Evolutionary conservation across 208 protist genomes (phyloP).

Genomic region (Acanthamoeba royreba): DNA sequence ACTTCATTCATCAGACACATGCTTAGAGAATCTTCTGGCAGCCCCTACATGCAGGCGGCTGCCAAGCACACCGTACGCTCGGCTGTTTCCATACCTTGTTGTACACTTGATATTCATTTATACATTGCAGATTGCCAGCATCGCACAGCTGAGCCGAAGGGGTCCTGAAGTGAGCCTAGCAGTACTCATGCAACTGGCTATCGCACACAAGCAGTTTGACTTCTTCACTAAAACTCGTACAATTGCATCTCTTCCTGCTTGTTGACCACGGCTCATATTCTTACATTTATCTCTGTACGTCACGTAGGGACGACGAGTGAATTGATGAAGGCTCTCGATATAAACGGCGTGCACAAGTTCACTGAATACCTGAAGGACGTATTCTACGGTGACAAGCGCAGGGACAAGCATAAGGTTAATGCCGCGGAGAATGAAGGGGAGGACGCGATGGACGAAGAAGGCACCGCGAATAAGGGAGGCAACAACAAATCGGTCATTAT

Average conservation of each 20-base stretch:
- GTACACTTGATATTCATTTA: background rate
- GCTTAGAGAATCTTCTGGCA: background rate
- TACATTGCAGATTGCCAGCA: background rate
- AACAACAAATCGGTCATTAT: background rate
- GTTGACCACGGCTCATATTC: background rate
- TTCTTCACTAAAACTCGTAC: slow-evolving; percentile 51
- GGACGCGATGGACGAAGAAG: background rate
- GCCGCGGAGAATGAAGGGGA: background rate
- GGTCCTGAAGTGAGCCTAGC: slow-evolving; percentile 14
- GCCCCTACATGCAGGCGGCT: background rate
- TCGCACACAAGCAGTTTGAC: slow-evolving; percentile 48
- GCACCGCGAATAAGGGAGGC: background rate
- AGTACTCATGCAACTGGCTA: slow-evolving; percentile 23
- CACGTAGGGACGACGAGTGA: background rate
- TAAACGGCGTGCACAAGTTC: slow-evolving; percentile 16
- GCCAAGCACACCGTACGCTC: background rate
- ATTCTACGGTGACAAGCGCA: slow-evolving; percentile 12
- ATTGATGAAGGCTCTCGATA: slow-evolving; percentile 30
- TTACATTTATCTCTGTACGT: background rate
- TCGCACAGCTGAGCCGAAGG: background rate
- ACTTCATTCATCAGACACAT: background rate
- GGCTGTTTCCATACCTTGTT: background rate
- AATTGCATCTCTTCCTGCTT: background rate
- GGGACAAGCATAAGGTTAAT: background rate
- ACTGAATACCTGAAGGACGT: slow-evolving; percentile 39